Percentiles rank a stretch among this genome's conserved stretches.
These are phyloP conservation scores for Penicillium paxilli DNA, from an alignment of 495 filamentous ascomycete species.

Conservation along the genomic window DNA sequence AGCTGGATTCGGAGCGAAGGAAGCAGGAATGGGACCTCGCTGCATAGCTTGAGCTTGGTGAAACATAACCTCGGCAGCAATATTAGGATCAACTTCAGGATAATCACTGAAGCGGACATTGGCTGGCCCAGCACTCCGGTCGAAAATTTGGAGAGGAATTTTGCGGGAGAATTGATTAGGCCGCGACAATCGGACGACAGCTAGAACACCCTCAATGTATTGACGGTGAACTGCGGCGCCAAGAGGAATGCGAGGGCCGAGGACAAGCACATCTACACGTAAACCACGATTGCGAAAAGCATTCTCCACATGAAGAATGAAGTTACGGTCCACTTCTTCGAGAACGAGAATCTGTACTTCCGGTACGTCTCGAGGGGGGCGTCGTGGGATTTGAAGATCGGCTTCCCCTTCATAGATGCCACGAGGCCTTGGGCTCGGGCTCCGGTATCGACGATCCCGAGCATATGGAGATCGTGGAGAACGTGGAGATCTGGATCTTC, in stretches of 20 bases:
- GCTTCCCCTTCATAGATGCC: conserved; percentile 56
- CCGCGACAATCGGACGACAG: conserved; percentile 72
- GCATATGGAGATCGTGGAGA: conserved; percentile 57
- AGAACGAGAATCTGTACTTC: conserved; percentile 87
- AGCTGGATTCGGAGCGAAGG: conserved; percentile 42
- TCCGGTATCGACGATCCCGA: conserved; percentile 63
- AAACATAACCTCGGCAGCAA: conserved; percentile 77
- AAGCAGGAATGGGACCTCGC: conserved; percentile 40
- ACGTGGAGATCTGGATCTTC: conserved; percentile 65
- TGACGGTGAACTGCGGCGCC: conserved; percentile 78
- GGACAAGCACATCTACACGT: conserved; percentile 70
- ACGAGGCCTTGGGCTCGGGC: conserved; percentile 61
- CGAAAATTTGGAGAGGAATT: conserved; percentile 81
- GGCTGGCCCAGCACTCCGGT: conserved; percentile 66
- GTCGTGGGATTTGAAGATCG: conserved; percentile 68
- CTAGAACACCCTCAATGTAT: conserved; percentile 85
- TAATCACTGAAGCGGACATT: conserved; percentile 85
- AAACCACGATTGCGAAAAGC: conserved; percentile 70
- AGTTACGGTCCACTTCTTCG: conserved; percentile 76
- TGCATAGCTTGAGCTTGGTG: conserved; percentile 66
- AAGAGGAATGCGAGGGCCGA: conserved; percentile 76
- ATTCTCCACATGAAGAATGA: conserved; percentile 77
- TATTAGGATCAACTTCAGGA: conserved; percentile 69
- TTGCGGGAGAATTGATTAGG: conserved; percentile 65
- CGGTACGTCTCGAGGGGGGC: conserved; percentile 75